Base-by-base conservation (phyloP, 495 filamentous ascomycete species). In the Aspergillus affinis region DNA sequence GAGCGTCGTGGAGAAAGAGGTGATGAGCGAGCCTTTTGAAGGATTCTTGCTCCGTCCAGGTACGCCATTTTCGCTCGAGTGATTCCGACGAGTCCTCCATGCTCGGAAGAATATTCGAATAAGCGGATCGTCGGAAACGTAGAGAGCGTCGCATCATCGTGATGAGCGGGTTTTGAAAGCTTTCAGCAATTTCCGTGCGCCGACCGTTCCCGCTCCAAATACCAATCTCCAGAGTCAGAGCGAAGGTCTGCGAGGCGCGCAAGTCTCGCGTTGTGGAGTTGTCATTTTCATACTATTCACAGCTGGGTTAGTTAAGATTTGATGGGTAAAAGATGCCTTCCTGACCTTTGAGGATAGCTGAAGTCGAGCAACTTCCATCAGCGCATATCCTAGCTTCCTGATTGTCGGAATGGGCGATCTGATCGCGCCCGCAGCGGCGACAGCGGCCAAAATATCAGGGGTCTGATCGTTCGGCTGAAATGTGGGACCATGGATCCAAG, bases 151-250 rank as follows among this genome's bases (percentile, higher is more conserved):
- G 57, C 61, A 84, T 76, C 79, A 84, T 81, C 61, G 82, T 84
- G 2, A 82, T 61, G 1, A 84, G 60, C 17, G 79, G 75, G 44
- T 81, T 76, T 27, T 76, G 69, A 62, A 82, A 83, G 61, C 84
- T 86, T 59, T 88, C 86, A 3, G 86, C 82, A 44, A 90, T 84
- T 65, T 90, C 87, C 63, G 87, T 88, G 62, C 85, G 85, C n/a
- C 87, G 70, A 49, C 83, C 79, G 58, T 85, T 86, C 2, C 86
- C 87, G 54, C 84, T 87, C 87, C 87, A 90, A 9, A 90, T 72
- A 0, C 83, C 84, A 44, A 88, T 74, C 52, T 87, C 82, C 5
- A 87, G 74, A 1, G 75, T 66, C 23, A 88, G 59, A 15, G 84
- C 71, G 53, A 81, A 78, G 6, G 81, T 78, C 65, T 88, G 86